Conservation (phyloP, 208 protist species). For the Acanthamoeba sp. region DNA sequence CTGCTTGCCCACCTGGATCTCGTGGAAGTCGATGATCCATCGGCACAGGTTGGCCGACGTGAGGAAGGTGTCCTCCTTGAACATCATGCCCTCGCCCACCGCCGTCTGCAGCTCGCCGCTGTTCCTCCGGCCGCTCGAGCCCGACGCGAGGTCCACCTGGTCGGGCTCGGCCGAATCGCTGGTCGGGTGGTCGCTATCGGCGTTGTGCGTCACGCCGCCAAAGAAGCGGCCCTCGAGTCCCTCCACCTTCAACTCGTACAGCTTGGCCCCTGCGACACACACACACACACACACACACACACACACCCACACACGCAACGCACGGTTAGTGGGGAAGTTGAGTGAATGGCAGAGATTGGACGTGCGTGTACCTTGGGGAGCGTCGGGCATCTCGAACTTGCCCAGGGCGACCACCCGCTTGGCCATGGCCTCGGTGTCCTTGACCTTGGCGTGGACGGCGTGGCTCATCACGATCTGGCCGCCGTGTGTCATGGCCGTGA, state of each 20-base stretch:
- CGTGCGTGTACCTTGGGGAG: neutral
- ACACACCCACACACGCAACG: no score
- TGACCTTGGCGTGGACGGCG: neutral
- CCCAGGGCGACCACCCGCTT: neutral
- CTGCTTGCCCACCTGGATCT: conserved; percentile 57
- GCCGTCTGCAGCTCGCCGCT: neutral
- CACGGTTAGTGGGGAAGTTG: no score
- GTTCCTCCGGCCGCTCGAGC: neutral
- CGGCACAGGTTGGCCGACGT: conserved; percentile 73
- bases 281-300: no score
- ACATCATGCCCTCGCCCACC: conserved; percentile 50
- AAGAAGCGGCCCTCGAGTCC: conserved; percentile 66
- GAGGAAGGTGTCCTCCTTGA: conserved; percentile 73
- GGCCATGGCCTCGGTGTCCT: neutral
- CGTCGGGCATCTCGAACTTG: conserved; percentile 62
- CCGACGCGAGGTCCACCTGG: neutral
- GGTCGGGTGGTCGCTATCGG: no score
- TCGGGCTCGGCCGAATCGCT: no score
- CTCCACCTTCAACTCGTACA: conserved; percentile 42
- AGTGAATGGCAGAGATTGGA: neutral
- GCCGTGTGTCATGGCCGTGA: conserved; percentile 69
- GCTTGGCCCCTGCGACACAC: conserved; percentile 20
- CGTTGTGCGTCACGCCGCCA: conserved; percentile 14
- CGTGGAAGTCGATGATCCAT: conserved; percentile 70
- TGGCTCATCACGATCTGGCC: conserved; percentile 54